These are phyloP conservation scores for Cryptosporidium andersoni DNA, from an alignment of 169 alveolate genomes.

Conservation along the genomic window DNA sequence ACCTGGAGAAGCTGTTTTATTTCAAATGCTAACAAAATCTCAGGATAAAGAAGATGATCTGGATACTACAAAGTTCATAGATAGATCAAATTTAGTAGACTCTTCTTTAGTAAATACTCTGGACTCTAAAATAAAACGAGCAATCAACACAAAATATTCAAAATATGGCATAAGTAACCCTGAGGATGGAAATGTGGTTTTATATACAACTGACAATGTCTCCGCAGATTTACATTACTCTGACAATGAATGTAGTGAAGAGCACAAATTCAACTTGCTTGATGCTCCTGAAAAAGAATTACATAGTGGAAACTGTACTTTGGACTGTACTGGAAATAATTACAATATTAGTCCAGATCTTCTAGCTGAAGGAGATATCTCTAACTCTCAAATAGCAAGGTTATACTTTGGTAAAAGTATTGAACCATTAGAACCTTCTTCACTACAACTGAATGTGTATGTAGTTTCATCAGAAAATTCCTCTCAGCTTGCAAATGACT, in stretches of 20 bases:
- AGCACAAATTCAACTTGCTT: too few relatives aligned
- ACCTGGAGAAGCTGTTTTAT: conserved; percentile 67
- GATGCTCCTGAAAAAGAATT: too few relatives aligned
- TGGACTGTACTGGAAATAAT: too few relatives aligned
- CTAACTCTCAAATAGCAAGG: conserved; percentile 14
- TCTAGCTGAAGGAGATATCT: neutral
- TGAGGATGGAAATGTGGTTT: neutral
- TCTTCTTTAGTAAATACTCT: neutral
- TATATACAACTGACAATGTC: neutral
- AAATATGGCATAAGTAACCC: neutral
- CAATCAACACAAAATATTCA: neutral
- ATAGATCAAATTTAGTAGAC: conserved; percentile 14
- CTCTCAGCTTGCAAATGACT: conserved; percentile 42
- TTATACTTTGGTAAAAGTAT: conserved; percentile 9
- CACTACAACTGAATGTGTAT: conserved; percentile 26
- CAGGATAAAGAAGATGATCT: conserved; percentile 40
- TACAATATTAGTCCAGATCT: neutral
- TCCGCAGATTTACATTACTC: neutral
- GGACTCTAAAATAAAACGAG: too few relatives aligned
- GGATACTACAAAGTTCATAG: neutral
- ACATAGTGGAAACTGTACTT: too few relatives aligned
- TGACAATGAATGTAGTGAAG: too few relatives aligned
- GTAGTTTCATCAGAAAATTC: conserved; percentile 57
- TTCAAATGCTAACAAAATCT: conserved; percentile 51
- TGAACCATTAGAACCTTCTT: conserved; percentile 12